Evolutionary conservation across 371 early-diverging fungal species (phyloP).

Genomic region (Rhizopus delemar): DNA sequence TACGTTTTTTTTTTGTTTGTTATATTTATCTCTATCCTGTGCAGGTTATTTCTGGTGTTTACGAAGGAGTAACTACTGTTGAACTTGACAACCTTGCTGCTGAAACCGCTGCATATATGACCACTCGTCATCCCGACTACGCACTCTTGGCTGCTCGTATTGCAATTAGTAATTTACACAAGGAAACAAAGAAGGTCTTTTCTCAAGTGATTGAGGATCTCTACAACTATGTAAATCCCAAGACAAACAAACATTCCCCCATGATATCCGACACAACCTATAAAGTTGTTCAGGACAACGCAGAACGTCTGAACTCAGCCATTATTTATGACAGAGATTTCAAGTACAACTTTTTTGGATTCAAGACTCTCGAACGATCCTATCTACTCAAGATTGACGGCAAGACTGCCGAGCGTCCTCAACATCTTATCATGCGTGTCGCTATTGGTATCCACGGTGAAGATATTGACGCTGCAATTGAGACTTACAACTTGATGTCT

Average conservation of each 20-base stretch:
- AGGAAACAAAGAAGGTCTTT: slow-evolving; percentile 88
- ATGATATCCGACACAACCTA: slow-evolving; percentile 77
- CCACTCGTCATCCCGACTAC: slow-evolving; percentile 98
- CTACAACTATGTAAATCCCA: slow-evolving; percentile 77
- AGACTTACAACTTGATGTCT: slow-evolving; percentile 92
- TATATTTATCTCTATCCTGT: background rate
- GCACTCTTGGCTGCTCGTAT: slow-evolving; percentile 98
- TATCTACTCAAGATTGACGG: slow-evolving; percentile 86
- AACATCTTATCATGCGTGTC: slow-evolving; percentile 96
- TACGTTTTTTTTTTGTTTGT: background rate
- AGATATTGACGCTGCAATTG: slow-evolving; percentile 84
- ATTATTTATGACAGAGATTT: slow-evolving; percentile 94
- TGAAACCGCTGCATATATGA: slow-evolving; percentile 96
- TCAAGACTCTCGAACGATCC: slow-evolving; percentile 92
- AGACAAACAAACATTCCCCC: slow-evolving; percentile 72
- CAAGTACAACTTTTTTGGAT: slow-evolving; percentile 94
- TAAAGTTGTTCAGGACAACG: slow-evolving; percentile 63
- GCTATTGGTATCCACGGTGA: slow-evolving; percentile 90
- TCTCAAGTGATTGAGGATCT: slow-evolving; percentile 60
- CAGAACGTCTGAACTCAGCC: slow-evolving; percentile 80
- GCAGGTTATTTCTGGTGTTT: slow-evolving; percentile 82
- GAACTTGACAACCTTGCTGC: slow-evolving; percentile 97
- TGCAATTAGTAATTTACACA: slow-evolving; percentile 94
- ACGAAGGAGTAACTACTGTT: slow-evolving; percentile 94
- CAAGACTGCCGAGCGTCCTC: slow-evolving; percentile 87